Evolutionary conservation across 495 filamentous ascomycete genomes (phyloP).

Genomic region (Talaromyces liani): DNA sequence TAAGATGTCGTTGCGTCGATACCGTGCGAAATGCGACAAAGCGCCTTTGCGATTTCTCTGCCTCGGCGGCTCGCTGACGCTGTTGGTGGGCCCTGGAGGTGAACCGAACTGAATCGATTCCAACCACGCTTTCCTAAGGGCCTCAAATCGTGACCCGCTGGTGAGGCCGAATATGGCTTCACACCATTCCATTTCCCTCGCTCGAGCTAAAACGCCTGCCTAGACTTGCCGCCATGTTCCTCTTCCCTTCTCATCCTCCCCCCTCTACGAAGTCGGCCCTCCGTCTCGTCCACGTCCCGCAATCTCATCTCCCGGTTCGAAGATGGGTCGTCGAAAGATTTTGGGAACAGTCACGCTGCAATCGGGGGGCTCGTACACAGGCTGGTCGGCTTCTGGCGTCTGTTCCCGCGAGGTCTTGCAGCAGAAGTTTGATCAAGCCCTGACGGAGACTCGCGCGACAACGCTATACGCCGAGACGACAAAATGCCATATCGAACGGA

Average conservation of each 20-base stretch:
- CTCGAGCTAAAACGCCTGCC: not conserved
- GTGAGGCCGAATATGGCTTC: not conserved
- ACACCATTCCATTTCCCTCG: not conserved
- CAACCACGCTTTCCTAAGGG: not conserved
- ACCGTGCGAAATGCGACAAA: not conserved
- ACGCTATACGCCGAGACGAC: not conserved
- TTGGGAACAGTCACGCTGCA: not conserved
- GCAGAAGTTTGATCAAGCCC: not conserved
- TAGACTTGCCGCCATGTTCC: not conserved
- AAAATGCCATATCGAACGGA: slow-evolving; percentile 1
- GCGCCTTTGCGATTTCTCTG: not conserved
- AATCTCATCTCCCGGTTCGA: not conserved
- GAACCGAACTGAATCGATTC: not conserved
- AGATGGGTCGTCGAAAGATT: not conserved
- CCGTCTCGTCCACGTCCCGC: not conserved
- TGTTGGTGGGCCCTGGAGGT: not conserved
- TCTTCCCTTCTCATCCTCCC: not conserved
- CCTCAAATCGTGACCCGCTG: not conserved
- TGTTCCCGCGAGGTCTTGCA: not conserved
- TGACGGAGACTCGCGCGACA: not conserved
- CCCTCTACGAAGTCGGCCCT: not conserved
- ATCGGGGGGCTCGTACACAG: not conserved
- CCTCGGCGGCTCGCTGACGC: not conserved
- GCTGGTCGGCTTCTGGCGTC: not conserved
- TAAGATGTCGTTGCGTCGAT: not conserved